Conservation (phyloP, 1,284 basidiomycete genomes). For the Heimioporus retisporus region DNA sequence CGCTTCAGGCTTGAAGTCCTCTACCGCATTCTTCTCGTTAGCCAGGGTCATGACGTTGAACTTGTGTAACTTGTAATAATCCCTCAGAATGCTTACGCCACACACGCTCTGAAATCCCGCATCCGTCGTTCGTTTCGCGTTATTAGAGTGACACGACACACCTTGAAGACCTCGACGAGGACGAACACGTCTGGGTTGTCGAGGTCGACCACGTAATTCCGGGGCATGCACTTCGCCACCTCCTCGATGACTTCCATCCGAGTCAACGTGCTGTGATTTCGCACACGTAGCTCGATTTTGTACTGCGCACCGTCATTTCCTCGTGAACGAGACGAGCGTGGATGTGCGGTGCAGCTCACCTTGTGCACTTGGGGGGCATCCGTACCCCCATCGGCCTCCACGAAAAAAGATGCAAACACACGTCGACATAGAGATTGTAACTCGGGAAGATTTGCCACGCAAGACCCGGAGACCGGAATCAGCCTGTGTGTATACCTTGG, state of each 20-base stretch:
- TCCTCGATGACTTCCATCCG: constrained; percentile 69
- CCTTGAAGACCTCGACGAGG: constrained; percentile 86
- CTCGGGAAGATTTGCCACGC: constrained; percentile 73
- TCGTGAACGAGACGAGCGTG: neutral
- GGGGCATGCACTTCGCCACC: constrained; percentile 76
- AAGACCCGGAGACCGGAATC: constrained; percentile 73
- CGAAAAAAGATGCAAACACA: constrained; percentile 63
- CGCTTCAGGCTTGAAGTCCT: constrained; percentile 36
- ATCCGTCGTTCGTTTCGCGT: too few species aligned
- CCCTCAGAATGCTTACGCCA: constrained; percentile 75
- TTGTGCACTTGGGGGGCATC: constrained; percentile 51
- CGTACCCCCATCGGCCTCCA: constrained; percentile 43
- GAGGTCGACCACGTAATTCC: constrained; percentile 72
- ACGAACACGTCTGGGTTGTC: constrained; percentile 76
- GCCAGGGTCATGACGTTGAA: constrained; percentile 83
- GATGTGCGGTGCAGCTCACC: constrained; percentile 27
- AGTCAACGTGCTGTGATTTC: constrained; percentile 77
- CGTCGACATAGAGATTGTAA: constrained; percentile 69
- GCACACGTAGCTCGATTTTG: constrained; percentile 79
- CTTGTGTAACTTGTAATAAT: constrained; percentile 76
- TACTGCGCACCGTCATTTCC: constrained; percentile 57
- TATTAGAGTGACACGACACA: constrained; percentile 37
- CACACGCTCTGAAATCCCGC: constrained; percentile 65
- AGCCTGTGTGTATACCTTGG: constrained; percentile 74
- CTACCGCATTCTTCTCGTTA: constrained; percentile 38